Evolutionary conservation across 768 basidiomycete species (phyloP), one percentile per base, ranked within the genome.

Genomic region (Hirschioporus abietinus): DNA sequence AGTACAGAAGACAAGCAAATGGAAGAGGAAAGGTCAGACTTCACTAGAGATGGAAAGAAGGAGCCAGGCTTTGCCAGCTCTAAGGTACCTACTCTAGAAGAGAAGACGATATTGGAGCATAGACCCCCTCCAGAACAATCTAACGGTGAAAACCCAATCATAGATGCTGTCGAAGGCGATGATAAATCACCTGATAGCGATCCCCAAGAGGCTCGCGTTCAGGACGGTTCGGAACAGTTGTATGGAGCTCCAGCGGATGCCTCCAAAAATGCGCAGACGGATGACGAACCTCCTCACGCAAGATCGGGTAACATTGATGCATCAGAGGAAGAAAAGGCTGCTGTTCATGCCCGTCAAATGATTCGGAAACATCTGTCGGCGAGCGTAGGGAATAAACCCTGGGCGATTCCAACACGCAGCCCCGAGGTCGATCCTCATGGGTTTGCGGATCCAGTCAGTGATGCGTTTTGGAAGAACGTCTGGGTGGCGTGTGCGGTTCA

Each of bases 401-500:
- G 88, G 87, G 83, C 83, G 36, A 76, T 92, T 65, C 87, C 87
- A 0, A 87, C 85, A 0, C 81, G 84, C 1, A 84, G 86, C n/a
- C 94, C 94, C 5, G 78, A 81, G 35, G 84, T 96, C 57, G 88
- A 91, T 69, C 85, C 90, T 0, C 77, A 91, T 66, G 87, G 84
- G 35, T 95, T 99, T 69, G 89, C 91, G 67, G 96, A 99, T 75
- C 96, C 96, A 15, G 82, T 99, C 52, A 84, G 81, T 70, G 93
- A 96, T 67, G 78, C 76, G 60, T 99, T 99, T 75, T 98, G 93
- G 94, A 91, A 90, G 72, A 83, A 91, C 68, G 84, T 91, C 42
- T 99, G 97, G 96, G 82, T 90, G 1, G 87, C 92, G 17, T 88
- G 87, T 63, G 95, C 96, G 0, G 86, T 86, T 24, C 90, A 95